phyloP scores from a whole-genome alignment of 2,329 filamentous ascomycete genomes.

The Tolypocladium cylindrosporum region DNA sequence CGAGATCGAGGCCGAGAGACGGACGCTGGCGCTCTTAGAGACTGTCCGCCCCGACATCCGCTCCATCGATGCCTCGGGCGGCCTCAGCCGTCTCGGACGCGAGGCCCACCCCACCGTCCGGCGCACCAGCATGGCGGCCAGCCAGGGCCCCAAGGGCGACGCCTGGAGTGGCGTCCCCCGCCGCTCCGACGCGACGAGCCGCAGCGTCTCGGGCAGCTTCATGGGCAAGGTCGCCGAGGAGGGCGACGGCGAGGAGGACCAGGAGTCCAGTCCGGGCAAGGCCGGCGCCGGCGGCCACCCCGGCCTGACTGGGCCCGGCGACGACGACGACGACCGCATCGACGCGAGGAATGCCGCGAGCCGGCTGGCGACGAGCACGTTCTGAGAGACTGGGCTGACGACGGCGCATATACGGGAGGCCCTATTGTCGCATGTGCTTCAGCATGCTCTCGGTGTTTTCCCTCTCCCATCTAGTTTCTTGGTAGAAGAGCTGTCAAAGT shows the following conservation, averaged over 20 bases:
- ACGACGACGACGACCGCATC: constrained; percentile 86
- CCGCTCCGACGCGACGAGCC: constrained; percentile 64
- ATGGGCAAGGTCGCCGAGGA: constrained; percentile 56
- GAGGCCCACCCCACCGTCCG: constrained; percentile 72
- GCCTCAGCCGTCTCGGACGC: constrained; percentile 78
- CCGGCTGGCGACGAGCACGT: constrained; percentile 86
- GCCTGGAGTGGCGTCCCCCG: constrained; percentile 93
- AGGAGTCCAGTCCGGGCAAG: constrained; percentile 22
- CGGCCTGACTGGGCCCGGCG: constrained; percentile 42
- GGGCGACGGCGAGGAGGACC: constrained; percentile 35
- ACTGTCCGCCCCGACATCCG: constrained; percentile 87
- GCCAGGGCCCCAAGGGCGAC: constrained; percentile 95
- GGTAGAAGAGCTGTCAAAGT: neutral
- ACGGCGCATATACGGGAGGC: neutral
- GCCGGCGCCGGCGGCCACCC: constrained; percentile 30
- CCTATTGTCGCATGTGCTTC: neutral
- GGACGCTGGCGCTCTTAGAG: constrained; percentile 86
- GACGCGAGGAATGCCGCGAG: constrained; percentile 95
- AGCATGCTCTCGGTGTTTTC: neutral
- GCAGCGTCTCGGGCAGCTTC: constrained; percentile 67
- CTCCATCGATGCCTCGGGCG: constrained; percentile 82
- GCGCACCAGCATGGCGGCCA: constrained; percentile 68
- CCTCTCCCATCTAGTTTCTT: neutral
- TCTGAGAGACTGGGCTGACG: constrained; percentile 35
- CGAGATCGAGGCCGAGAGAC: constrained; percentile 89